Evolutionary conservation across 2,329 filamentous ascomycete genomes (phyloP), one percentile per base, ranked within the genome.

Genomic region (Calonectria honghensis): DNA sequence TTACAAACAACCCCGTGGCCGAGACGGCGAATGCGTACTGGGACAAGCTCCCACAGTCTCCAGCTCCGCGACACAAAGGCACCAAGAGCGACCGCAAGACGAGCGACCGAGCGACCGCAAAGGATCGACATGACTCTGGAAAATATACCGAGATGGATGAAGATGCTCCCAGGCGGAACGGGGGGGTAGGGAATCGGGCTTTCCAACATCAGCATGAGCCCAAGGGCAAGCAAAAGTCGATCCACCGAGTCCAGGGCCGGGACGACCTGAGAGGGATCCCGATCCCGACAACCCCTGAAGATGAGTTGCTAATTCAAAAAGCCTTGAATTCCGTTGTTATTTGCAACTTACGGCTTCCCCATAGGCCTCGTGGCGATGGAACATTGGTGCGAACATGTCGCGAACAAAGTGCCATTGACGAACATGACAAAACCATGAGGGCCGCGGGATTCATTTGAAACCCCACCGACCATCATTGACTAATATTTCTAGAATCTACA

Each of bases 11-110:
- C 14, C 57, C 57, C 5, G 39, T 16, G 13, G 57, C 24, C 57
- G 39, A 63, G 14, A 63, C 57, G 14, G 57, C 37, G 37, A 63
- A 63, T 27, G 27, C 57, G 13, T 63, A 63, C 20, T 63, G 57
- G 57, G 57, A 63, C 16, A 29, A 20, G 14, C n/a, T 29, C 18
- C 32, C 14, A 6, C 35, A 20, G 18, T 16, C 35, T 20, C 24
- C 20, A 9, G 13, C 35, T 3, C 24, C 57, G 20, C 35, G 13
- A 11, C 16, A 10, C 35, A 29, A 16, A 41, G 20, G 4, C 31
- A 20, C 10, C 20, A 35, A 9, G 32, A 24, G 35, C 54, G 13
- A 20, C 3, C n/a, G 24, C 20, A 59, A 27, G 20, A 18, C 39
- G 7, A 41, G 39, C 6, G n/a, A 11, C 16, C 35, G 6, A 1